Conservation (phyloP, 441 rosid species). For the Gossypium schwendimanii region DNA sequence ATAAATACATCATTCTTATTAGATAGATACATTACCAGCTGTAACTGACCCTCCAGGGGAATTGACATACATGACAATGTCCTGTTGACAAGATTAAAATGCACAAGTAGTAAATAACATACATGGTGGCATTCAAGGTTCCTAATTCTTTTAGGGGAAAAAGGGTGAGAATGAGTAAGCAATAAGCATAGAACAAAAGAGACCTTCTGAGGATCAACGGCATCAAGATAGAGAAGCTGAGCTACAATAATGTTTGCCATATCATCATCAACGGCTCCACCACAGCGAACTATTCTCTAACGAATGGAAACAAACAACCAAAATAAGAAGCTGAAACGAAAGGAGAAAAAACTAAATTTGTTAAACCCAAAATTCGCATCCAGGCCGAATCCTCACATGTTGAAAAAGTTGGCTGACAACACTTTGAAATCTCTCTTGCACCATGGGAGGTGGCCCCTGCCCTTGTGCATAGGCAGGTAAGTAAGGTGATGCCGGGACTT, state of each 20-base stretch:
- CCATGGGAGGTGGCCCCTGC: constrained; percentile 86
- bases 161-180: neutral
- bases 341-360: neutral
- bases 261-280: constrained; percentile 96
- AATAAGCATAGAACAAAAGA: constrained; percentile 7
- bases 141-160: neutral
- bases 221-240: constrained; percentile 94
- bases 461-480: constrained; percentile 68
- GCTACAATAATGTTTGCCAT: constrained; percentile 94
- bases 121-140: neutral
- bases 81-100: constrained; percentile 40
- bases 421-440: constrained; percentile 80
- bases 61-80: constrained; percentile 91
- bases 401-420: constrained; percentile 84
- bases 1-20: neutral
- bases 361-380: neutral
- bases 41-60: constrained; percentile 99
- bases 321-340: neutral
- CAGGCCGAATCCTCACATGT: constrained; percentile 37
- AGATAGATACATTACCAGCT: constrained; percentile 55
- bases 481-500: constrained; percentile 68
- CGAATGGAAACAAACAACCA: constrained; percentile 10
- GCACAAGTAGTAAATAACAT: constrained; percentile 4
- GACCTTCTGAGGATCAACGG: constrained; percentile 85
- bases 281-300: constrained; percentile 92